Evolutionary conservation across 2,329 filamentous ascomycete species (phyloP).

Genomic region (Drechslerella coelobrocha): DNA sequence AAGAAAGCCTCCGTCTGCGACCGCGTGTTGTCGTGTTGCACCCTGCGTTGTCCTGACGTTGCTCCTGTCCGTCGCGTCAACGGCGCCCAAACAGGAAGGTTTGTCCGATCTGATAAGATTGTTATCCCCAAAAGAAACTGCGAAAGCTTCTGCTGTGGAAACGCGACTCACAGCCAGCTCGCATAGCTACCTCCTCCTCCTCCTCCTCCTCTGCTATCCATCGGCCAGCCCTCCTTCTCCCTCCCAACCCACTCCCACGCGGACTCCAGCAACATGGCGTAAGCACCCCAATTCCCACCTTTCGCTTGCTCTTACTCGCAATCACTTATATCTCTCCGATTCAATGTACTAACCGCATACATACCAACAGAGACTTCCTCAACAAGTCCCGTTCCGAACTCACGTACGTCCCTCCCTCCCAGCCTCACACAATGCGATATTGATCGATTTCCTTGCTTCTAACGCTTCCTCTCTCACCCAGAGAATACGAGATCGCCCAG

Average conservation of each 20-base stretch:
- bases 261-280: slow-evolving; percentile 38
- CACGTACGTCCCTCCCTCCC: slow-evolving; percentile 69
- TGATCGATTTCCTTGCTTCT: slow-evolving; percentile 13
- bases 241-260: slow-evolving; percentile 1
- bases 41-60: slow-evolving; percentile 33
- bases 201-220: not conserved
- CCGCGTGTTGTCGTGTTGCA: not conserved
- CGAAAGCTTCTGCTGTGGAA: slow-evolving; percentile 45
- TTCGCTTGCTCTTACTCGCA: too few species aligned
- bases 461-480: slow-evolving; percentile 58
- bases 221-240: not conserved
- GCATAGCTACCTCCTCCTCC: not conserved
- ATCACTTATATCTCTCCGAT: not conserved
- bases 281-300: slow-evolving; percentile 7
- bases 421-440: slow-evolving; percentile 7
- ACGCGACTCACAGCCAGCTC: slow-evolving; percentile 41
- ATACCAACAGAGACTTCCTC: slow-evolving; percentile 74
- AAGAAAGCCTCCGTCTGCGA: not conserved
- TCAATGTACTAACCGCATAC: slow-evolving; percentile 16
- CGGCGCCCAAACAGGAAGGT: not conserved
- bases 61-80: not conserved
- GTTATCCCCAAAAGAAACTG: too few species aligned
- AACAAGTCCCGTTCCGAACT: slow-evolving; percentile 88
- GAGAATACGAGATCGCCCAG: slow-evolving; percentile 88
- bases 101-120: slow-evolving; percentile 37